A percentile compares a stretch with the other conserved stretches of the same genome.
phyloP scores from a whole-genome alignment of 202 grass and related monocot species.

The Tripidium arundinaceum region DNA sequence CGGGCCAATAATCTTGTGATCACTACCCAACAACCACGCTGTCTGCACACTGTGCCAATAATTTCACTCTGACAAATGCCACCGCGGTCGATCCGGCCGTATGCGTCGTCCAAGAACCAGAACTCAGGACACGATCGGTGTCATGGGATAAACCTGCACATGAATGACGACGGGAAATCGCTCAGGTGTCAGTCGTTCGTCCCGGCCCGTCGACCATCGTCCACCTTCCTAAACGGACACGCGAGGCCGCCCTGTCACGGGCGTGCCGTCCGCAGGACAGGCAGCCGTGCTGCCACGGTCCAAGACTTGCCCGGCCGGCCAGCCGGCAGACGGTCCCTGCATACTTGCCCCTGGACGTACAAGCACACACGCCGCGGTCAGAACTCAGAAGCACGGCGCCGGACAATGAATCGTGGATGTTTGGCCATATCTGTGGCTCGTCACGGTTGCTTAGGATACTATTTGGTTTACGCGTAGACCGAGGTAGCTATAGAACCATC shows the following conservation, averaged over 20 bases:
- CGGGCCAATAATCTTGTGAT: not conserved
- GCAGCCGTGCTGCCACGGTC: conserved; percentile 26
- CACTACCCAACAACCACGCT: conserved; percentile 2
- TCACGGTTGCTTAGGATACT: too few species aligned
- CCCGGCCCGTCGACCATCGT: not conserved
- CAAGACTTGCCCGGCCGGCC: not conserved
- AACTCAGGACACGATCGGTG: not conserved
- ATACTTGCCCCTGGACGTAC: not conserved
- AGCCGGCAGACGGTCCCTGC: not conserved
- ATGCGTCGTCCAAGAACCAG: not conserved
- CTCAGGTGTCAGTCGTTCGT: too few species aligned
- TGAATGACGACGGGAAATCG: not conserved
- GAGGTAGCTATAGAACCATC: too few species aligned
- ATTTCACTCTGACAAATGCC: not conserved
- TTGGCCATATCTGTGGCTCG: too few species aligned
- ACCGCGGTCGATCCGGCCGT: not conserved
- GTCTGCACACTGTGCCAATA: conserved; percentile 1
- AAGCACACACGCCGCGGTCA: not conserved
- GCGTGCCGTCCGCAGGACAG: not conserved
- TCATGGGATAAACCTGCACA: not conserved
- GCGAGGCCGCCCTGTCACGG: not conserved
- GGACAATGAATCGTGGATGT: too few species aligned
- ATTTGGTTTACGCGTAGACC: too few species aligned
- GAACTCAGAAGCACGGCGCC: not conserved
- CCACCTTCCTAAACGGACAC: conserved; percentile 11